Conservation (phyloP, 805 yeast genomes). For the Spathaspora sp. region DNA sequence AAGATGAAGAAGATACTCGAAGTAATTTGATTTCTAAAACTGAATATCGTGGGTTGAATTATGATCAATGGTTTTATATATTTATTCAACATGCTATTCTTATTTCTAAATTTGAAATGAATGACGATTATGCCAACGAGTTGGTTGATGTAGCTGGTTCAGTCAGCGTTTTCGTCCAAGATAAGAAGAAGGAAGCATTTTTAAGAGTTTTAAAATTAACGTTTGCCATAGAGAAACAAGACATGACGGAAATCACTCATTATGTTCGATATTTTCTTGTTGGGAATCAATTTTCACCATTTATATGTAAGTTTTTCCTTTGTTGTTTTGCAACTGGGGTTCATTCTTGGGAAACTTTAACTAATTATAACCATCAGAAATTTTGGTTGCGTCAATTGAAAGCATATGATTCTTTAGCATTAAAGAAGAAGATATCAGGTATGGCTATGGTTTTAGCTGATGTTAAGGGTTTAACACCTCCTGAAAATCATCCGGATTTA, state of each 20-base stretch:
- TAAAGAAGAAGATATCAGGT: constrained; percentile 57
- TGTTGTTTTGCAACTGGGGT: constrained; percentile 63
- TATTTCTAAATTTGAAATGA: constrained; percentile 61
- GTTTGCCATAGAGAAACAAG: constrained; percentile 45
- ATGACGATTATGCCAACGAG: constrained; percentile 46
- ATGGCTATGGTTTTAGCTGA: constrained; percentile 70
- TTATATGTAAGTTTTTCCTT: constrained; percentile 61
- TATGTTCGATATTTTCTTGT: constrained; percentile 62
- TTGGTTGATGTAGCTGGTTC: constrained; percentile 71
- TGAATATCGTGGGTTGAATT: constrained; percentile 70
- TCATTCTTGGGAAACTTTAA: constrained; percentile 55
- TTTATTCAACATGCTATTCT: constrained; percentile 76
- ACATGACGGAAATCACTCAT: constrained; percentile 48
- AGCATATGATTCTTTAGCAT: constrained; percentile 72
- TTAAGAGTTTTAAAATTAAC: constrained; percentile 68
- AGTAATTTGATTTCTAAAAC: constrained; percentile 45
- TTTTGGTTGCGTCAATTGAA: constrained; percentile 85
- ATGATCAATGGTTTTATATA: constrained; percentile 80
- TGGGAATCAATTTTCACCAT: constrained; percentile 72
- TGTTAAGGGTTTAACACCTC: constrained; percentile 33
- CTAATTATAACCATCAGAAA: constrained; percentile 83
- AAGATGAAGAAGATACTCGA: constrained; percentile 22
- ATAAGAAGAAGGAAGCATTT: constrained; percentile 54
- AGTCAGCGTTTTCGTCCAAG: constrained; percentile 73
- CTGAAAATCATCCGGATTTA: constrained; percentile 59